A percentile compares a stretch with the other conserved stretches of the same genome.
Conservation (phyloP, 768 basidiomycete species). For the Mycena polygramma region DNA sequence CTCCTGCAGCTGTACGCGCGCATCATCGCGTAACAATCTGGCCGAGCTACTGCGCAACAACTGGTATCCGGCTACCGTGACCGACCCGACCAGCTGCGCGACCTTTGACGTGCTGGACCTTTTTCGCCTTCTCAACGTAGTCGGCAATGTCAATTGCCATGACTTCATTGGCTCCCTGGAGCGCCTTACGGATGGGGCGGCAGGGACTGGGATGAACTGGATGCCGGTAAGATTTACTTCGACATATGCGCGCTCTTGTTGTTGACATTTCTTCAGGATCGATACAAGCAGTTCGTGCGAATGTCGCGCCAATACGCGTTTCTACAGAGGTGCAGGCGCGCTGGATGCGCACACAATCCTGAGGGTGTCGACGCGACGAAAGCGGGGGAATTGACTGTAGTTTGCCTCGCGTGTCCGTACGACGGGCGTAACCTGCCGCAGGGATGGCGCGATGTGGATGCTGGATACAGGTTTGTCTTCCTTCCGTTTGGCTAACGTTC, state of each 20-base stretch:
- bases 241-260: not conserved
- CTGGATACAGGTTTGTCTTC: constrained; percentile 2
- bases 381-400: constrained; percentile 28
- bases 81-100: constrained; percentile 27
- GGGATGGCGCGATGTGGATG: constrained; percentile 27
- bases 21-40: not conserved
- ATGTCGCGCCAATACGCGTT: constrained; percentile 13
- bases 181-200: constrained; percentile 1
- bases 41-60: constrained; percentile 4
- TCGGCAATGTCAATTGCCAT: constrained; percentile 15
- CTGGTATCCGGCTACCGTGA: constrained; percentile 29
- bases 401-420: constrained; percentile 41
- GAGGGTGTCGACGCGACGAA: constrained; percentile 13
- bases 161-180: constrained; percentile 20
- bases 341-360: constrained; percentile 25
- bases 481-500: not conserved
- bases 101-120: constrained; percentile 23
- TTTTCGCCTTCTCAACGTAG: constrained; percentile 34
- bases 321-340: constrained; percentile 9
- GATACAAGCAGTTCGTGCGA: constrained; percentile 12
- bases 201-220: not conserved
- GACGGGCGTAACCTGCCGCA: constrained; percentile 35
- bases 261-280: not conserved
- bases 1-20: constrained; percentile 26
- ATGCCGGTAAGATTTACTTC: constrained; percentile 2